Base-by-base conservation (phyloP, 805 yeast genomes). In the Metschnikowia koreensis region DNA sequence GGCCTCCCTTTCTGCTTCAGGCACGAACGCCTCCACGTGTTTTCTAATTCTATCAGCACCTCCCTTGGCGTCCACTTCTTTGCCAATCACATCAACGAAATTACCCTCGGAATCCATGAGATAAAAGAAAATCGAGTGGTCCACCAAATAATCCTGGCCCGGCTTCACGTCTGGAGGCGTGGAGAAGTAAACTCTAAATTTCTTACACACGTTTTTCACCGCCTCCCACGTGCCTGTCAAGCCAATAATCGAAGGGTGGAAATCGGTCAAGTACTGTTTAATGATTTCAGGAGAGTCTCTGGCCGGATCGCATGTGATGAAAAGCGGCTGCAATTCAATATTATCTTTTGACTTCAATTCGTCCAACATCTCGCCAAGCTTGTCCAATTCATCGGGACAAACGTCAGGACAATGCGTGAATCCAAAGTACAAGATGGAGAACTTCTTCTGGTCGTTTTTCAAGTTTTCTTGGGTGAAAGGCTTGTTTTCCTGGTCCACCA, bases 31-130 rank as follows among this genome's bases (percentile, higher is more conserved):
- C 56, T 81, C 84, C 41, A 90, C 79, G 60, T 89, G 92, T 53
- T 83, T 83, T 59, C 80, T 79, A 58, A 94, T 88, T 70, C 88
- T 88, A 39, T 79, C 82, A 13, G 84, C 85, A 28, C 96, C 97
- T 55, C 85, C 84, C 17, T 76, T 78, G 27, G 91, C 92, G 51
- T 85, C 89, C 60, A 85, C 89, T 63, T 93, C 93, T 68, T 96
- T 84, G 49, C 99, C 99, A 59, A 93, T 76, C 7, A 94, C 98
- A 67, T 93, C 97, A 45, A 93, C 87, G 65, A 90, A 94, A 65
- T 89, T 83, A 44, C 98, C 99, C 66, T 94, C 97, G n/a, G 97
- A 92, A 67, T 94, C 98, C 97, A 94, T 93, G 62, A 94, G 75
- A 65, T 94, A 94, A 72, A 93, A 93, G 81, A 94, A 94, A 53